phyloP scores from a whole-genome alignment of 1,139 yeast genomes.

The Trichomonascaceae sp. region DNA sequence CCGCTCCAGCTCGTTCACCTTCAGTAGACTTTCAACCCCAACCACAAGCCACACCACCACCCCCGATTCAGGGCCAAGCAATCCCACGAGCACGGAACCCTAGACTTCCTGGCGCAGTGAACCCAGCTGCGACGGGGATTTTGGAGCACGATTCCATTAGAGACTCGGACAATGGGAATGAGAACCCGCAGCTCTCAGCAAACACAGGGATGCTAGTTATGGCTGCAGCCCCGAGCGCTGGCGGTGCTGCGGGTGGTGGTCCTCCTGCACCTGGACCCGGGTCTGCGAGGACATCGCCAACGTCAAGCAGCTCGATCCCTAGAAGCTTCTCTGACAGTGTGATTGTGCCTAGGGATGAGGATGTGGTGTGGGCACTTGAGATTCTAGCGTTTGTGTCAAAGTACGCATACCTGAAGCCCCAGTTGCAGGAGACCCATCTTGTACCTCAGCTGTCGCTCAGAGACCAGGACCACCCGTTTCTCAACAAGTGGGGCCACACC shows the following conservation, averaged over 20 bases:
- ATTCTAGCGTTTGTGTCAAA: slow-evolving; percentile 86
- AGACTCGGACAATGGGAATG: background rate
- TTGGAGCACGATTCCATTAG: too few relatives aligned
- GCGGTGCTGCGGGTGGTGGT: background rate
- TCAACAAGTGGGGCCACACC: too few relatives aligned
- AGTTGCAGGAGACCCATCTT: slow-evolving; percentile 57
- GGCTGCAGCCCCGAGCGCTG: background rate
- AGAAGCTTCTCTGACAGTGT: slow-evolving; percentile 63
- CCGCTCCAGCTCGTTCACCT: background rate
- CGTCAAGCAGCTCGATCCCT: slow-evolving; percentile 9
- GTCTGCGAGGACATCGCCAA: background rate
- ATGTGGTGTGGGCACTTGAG: slow-evolving; percentile 87
- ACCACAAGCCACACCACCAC: background rate
- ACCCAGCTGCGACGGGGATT: too few relatives aligned
- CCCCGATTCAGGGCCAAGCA: background rate
- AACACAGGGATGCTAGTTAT: background rate
- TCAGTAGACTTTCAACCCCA: background rate
- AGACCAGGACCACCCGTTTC: slow-evolving; percentile 15
- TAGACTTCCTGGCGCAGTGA: too few relatives aligned
- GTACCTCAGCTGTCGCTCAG: slow-evolving; percentile 32
- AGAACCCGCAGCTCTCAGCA: background rate
- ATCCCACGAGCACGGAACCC: too few relatives aligned
- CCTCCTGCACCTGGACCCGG: too few relatives aligned
- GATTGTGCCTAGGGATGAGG: slow-evolving; percentile 80
- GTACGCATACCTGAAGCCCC: slow-evolving; percentile 66